phyloP scores from a whole-genome alignment of 371 early-diverging fungal genomes.

The Encephalitozoon hellem region DNA sequence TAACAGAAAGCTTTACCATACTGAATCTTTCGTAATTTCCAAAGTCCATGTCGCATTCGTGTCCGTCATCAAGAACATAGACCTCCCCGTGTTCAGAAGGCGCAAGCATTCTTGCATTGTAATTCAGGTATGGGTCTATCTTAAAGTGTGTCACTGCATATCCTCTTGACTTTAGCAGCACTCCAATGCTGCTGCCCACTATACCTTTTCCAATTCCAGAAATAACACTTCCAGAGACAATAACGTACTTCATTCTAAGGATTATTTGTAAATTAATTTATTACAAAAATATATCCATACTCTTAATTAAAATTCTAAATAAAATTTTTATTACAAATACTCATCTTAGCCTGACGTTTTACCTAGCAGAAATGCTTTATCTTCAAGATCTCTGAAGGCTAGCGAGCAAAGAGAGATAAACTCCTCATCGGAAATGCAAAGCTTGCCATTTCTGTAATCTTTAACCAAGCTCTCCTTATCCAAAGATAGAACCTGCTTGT shows the following conservation, averaged over 20 bases:
- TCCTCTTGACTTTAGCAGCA: constrained; percentile 81
- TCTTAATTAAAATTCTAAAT: neutral
- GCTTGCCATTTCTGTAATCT: neutral
- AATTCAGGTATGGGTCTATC: constrained; percentile 97
- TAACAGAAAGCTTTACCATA: constrained; percentile 75
- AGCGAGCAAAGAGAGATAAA: neutral
- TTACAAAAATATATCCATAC: neutral
- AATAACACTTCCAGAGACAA: constrained; percentile 94
- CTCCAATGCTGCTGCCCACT: constrained; percentile 88
- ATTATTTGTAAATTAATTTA: neutral
- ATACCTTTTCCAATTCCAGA: constrained; percentile 97
- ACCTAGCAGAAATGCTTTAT: neutral
- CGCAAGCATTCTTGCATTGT: constrained; percentile 88
- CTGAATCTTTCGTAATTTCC: constrained; percentile 98
- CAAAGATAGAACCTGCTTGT: neutral
- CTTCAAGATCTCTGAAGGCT: neutral
- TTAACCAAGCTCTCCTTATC: neutral
- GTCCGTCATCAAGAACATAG: constrained; percentile 94
- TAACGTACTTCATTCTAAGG: constrained; percentile 67
- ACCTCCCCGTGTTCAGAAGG: constrained; percentile 95
- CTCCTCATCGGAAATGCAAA: neutral
- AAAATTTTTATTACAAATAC: neutral
- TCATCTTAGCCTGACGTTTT: neutral
- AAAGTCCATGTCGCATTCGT: constrained; percentile 93
- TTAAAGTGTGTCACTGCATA: constrained; percentile 90